Base-by-base conservation (phyloP, 306 rosid genomes). In the Cucurbita maxima region DNA sequence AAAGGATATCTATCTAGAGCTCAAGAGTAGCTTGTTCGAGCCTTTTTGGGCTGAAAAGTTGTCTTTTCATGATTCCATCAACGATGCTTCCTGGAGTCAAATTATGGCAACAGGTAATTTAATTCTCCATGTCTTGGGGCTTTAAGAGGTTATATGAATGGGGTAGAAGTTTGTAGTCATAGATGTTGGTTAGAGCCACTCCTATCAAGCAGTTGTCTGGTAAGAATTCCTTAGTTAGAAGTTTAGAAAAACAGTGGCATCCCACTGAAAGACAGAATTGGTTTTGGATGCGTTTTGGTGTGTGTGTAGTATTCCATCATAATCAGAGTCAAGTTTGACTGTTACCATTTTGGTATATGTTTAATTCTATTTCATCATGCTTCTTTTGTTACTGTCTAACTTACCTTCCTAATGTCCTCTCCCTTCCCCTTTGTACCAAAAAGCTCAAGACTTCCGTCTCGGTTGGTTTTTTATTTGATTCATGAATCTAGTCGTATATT, bases 241-340 rank as follows among this genome's bases (percentile, higher is more conserved):
- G 50, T 45, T 67, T 12, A 45, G 73, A 67, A 12, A 45, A 67
- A 45, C 71, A 22, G 73, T 44, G 73, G 47, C 7, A 20, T 67
- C 25, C 58, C 56, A 69, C 74, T 69, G 58, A 15, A 25, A 48
- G 74, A 47, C 43, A 69, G 20, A 22, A 48, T 69, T 69, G 58
- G 58, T 73, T 44, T 78, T 41, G 56, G 59, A 75, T 75, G 56
- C 80, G 60, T 76, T 74, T 64, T 57, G 54, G 22, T 48, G 74
- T 48, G 44, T 69, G 48, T 48, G 74, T 44, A 66, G 54, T 50
- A 69, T 10, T 57, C 84, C 86, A 76, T 73, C 70, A 73, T 73
- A 58, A 77, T 83, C 44, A 69, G 74, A 83, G 78, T 73, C 48
- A 75, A 73, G 71, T 62, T 84, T 88, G 94, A 88, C 87, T 86